phyloP scores from a whole-genome alignment of 805 yeast species.

The Diddensiella caesifluorescens region DNA sequence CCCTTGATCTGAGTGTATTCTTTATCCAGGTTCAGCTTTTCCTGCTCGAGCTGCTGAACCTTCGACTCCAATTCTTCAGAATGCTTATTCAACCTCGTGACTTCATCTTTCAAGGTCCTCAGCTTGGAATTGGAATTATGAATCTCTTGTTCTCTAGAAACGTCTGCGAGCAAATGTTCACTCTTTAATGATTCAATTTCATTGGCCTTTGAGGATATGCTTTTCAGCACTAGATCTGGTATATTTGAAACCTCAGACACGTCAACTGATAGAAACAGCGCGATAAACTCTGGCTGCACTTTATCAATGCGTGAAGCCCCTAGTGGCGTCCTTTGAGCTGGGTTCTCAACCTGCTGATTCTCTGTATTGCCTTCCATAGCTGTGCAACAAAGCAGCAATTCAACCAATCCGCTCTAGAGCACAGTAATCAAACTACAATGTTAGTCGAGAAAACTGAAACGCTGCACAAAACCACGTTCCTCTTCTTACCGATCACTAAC shows the following conservation, averaged over 20 bases:
- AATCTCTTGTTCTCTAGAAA: slow-evolving; percentile 19
- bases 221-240: slow-evolving; percentile 17
- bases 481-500: no score
- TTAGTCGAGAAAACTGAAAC: no score
- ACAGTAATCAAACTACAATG: no score
- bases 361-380: no score
- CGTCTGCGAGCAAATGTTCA: slow-evolving; percentile 24
- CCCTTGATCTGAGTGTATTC: slow-evolving; percentile 27
- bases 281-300: slow-evolving; percentile 7
- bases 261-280: slow-evolving; percentile 18
- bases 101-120: slow-evolving; percentile 9
- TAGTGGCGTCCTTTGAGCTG: no score
- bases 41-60: slow-evolving; percentile 34
- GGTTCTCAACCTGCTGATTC: no score
- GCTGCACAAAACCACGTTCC: no score
- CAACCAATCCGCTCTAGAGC: no score
- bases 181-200: slow-evolving; percentile 25
- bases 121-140: slow-evolving; percentile 12
- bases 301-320: no score
- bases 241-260: slow-evolving; percentile 14
- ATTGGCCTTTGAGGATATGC: slow-evolving; percentile 19
- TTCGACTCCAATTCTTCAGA: slow-evolving; percentile 36
- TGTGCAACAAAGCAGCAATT: no score
- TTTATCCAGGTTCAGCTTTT: slow-evolving; percentile 37
- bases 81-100: slow-evolving; percentile 4